phyloP scores from a whole-genome alignment of 2,329 filamentous ascomycete species.

The Neurospora sp. region DNA sequence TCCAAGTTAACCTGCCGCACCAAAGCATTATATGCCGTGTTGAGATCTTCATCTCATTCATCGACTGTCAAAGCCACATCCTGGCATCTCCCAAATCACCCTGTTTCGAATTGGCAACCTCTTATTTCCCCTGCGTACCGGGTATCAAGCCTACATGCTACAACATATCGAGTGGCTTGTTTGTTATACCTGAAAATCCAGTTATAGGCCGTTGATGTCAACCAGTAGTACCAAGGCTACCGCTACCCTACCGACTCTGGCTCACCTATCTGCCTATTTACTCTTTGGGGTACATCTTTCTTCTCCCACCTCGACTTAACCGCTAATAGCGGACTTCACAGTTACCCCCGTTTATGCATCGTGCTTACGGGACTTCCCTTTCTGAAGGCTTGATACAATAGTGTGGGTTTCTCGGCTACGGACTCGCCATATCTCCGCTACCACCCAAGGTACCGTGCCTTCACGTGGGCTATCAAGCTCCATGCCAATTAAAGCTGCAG shows the following conservation, averaged over 20 bases:
- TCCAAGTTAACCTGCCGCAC: conserved; percentile 10
- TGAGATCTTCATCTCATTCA: conserved; percentile 12
- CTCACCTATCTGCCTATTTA: not conserved
- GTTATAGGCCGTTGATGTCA: not conserved
- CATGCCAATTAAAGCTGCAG: not conserved
- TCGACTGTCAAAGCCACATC: conserved; percentile 5
- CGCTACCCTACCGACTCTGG: not conserved
- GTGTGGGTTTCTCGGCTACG: not conserved
- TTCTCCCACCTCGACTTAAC: not conserved
- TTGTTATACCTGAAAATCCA: not conserved
- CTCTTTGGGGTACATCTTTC: not conserved
- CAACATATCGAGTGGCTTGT: not conserved
- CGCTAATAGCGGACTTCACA: not conserved
- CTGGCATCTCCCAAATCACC: not conserved
- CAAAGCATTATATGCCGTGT: conserved; percentile 13
- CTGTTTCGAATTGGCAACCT: not conserved
- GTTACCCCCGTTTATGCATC: not conserved
- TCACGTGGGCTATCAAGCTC: not conserved
- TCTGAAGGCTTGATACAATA: not conserved
- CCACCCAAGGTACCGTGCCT: not conserved
- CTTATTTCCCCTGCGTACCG: not conserved
- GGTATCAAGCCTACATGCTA: not conserved
- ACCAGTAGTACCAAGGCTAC: not conserved
- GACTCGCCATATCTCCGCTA: not conserved
- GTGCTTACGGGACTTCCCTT: not conserved